These are phyloP conservation scores for Zymoseptoria tritici DNA, from an alignment of 2,329 filamentous ascomycete species.

Conservation along the genomic window DNA sequence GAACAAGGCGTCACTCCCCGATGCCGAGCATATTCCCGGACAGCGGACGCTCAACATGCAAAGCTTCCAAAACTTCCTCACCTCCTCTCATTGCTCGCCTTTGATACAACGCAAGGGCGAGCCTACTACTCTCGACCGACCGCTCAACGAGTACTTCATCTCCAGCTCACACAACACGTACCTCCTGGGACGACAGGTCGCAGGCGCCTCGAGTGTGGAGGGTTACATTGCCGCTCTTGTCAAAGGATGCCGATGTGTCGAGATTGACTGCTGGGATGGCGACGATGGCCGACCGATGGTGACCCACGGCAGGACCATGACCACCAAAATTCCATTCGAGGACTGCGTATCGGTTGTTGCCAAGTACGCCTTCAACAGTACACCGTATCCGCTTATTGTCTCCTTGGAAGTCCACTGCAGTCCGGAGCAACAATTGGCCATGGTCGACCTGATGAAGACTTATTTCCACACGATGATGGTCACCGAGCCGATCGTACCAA, in stretches of 20 bases:
- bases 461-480: slow-evolving; percentile 76
- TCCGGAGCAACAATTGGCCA: slow-evolving; percentile 69
- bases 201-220: slow-evolving; percentile 84
- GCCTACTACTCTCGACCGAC: slow-evolving; percentile 59
- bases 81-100: slow-evolving; percentile 45
- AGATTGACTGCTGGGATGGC: slow-evolving; percentile 98
- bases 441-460: slow-evolving; percentile 84
- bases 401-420: slow-evolving; percentile 95
- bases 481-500: slow-evolving; percentile 63
- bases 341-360: slow-evolving; percentile 91
- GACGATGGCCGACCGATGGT: slow-evolving; percentile 80
- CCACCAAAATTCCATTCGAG: slow-evolving; percentile 77
- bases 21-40: slow-evolving; percentile 37
- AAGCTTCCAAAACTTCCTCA: slow-evolving; percentile 69
- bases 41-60: slow-evolving; percentile 63
- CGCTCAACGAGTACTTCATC: slow-evolving; percentile 94
- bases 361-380: slow-evolving; percentile 84
- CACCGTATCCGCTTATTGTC: slow-evolving; percentile 83
- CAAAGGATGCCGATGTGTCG: slow-evolving; percentile 86
- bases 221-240: slow-evolving; percentile 86
- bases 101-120: slow-evolving; percentile 20
- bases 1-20: slow-evolving; percentile 36
- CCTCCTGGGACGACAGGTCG: slow-evolving; percentile 81
- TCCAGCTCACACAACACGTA: slow-evolving; percentile 99
- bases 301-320: slow-evolving; percentile 83